Conservation (phyloP, 257 asterid species). For the Nicotiana undulata region DNA sequence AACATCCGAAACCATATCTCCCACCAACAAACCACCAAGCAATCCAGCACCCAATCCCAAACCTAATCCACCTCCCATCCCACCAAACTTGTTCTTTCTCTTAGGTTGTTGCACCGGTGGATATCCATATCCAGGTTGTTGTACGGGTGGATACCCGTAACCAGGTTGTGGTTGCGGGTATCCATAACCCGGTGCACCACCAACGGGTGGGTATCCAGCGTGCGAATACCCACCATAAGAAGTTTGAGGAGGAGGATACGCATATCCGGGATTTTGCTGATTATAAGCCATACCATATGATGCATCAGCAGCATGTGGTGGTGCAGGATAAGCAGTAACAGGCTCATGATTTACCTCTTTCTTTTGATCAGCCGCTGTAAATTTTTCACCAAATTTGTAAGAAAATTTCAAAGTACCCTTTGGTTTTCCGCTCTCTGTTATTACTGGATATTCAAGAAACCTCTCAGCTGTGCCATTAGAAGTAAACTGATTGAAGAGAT, state of each 20-base stretch:
- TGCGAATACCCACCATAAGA: constrained; percentile 11
- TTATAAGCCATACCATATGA: constrained; percentile 21
- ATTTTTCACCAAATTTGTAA: constrained; percentile 58
- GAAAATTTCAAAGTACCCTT: constrained; percentile 66
- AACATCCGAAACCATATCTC: constrained; percentile 60
- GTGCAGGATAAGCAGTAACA: constrained; percentile 45
- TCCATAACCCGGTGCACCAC: constrained; percentile 24
- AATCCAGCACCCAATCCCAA: constrained; percentile 86
- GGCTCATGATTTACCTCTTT: constrained; percentile 29
- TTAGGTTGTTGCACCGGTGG: constrained; percentile 38
- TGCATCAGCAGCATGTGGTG: constrained; percentile 4
- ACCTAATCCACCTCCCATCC: constrained; percentile 43
- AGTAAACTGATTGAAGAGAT: constrained; percentile 24
- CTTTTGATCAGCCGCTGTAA: constrained; percentile 16
- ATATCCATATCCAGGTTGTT: constrained; percentile 24
- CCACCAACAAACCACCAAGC: constrained; percentile 80
- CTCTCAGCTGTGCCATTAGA: constrained; percentile 13
- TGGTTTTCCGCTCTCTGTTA: constrained; percentile 47
- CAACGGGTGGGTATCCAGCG: constrained; percentile 11
- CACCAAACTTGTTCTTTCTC: constrained; percentile 47
- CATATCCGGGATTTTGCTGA: constrained; percentile 31
- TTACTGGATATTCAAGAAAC: constrained; percentile 44
- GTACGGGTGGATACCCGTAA: constrained; percentile 16
- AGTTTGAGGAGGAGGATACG: constrained; percentile 19
- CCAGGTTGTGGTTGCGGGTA: constrained; percentile 24